These are phyloP conservation scores for Leccinum variicolor DNA, from an alignment of 768 basidiomycete species.

Conservation along the genomic window DNA sequence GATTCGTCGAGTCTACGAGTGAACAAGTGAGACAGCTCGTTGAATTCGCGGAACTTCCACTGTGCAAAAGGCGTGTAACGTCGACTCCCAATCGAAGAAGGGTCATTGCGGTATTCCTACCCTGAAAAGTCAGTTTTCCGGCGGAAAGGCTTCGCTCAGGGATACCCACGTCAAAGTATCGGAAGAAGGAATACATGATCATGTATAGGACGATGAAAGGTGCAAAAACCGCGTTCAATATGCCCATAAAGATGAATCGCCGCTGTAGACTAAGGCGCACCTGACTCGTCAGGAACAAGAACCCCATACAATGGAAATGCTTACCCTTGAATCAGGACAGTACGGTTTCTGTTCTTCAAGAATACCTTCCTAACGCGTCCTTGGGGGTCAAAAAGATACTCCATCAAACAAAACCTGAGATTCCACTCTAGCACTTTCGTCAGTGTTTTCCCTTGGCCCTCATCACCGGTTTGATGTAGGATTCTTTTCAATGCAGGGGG, in stretches of 20 bases:
- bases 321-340: slow-evolving; percentile 79
- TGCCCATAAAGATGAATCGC: slow-evolving; percentile 95
- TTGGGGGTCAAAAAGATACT: slow-evolving; percentile 88
- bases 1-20: slow-evolving; percentile 81
- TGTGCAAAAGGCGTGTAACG: slow-evolving; percentile 92
- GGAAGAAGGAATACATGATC: slow-evolving; percentile 98
- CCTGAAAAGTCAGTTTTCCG: not conserved
- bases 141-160: not conserved
- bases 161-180: slow-evolving; percentile 89
- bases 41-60: slow-evolving; percentile 99
- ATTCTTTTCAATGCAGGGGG: slow-evolving; percentile 57
- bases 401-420: slow-evolving; percentile 90
- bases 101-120: slow-evolving; percentile 98
- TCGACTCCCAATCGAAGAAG: slow-evolving; percentile 88
- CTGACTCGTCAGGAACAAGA: slow-evolving; percentile 1
- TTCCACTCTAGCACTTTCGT: slow-evolving; percentile 98
- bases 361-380: slow-evolving; percentile 92
- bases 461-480: slow-evolving; percentile 39
- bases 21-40: slow-evolving; percentile 94
- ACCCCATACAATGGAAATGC: slow-evolving; percentile 21
- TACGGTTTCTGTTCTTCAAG: slow-evolving; percentile 77
- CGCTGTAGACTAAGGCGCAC: slow-evolving; percentile 56
- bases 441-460: slow-evolving; percentile 72
- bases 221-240: slow-evolving; percentile 91
- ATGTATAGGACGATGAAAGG: slow-evolving; percentile 97